These are phyloP conservation scores for Aspergillus indologenus DNA, from an alignment of 495 filamentous ascomycete species.

Conservation along the genomic window DNA sequence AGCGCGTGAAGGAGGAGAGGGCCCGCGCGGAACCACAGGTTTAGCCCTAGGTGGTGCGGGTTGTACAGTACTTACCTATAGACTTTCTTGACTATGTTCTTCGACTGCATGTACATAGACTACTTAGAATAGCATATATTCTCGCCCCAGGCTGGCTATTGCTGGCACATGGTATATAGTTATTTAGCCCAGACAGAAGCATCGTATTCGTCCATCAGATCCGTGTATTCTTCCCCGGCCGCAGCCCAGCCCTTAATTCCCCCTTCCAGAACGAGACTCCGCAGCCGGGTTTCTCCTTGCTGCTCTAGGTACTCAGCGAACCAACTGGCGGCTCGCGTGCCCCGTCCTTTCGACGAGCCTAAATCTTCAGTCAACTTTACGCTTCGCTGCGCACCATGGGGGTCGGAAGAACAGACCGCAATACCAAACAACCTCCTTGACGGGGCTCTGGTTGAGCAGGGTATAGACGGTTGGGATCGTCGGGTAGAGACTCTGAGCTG, in stretches of 20 bases:
- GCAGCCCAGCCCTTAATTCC: constrained; percentile 66
- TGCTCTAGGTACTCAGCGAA: constrained; percentile 59
- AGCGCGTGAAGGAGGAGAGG: constrained; percentile 8
- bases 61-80: too few relatives aligned
- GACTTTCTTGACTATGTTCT: not conserved
- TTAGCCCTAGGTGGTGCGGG: not conserved
- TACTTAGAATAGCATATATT: too few relatives aligned
- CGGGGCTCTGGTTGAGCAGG: constrained; percentile 47
- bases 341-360: constrained; percentile 65
- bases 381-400: too few relatives aligned
- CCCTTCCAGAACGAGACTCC: constrained; percentile 55
- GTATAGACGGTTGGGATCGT: constrained; percentile 56
- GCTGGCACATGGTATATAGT: too few relatives aligned
- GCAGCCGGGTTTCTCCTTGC: constrained; percentile 40
- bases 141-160: too few relatives aligned
- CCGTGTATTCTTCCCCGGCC: constrained; percentile 52
- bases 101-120: not conserved
- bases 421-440: constrained; percentile 60
- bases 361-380: too few relatives aligned
- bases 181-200: too few relatives aligned
- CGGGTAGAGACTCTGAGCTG: constrained; percentile 62
- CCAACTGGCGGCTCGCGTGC: constrained; percentile 61
- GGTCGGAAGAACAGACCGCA: constrained; percentile 55
- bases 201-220: constrained; percentile 60
- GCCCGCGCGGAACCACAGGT: not conserved